Evolutionary conservation across 306 rosid genomes (phyloP), one percentile per base, ranked within the genome.

Genomic region (Senna siamea): DNA sequence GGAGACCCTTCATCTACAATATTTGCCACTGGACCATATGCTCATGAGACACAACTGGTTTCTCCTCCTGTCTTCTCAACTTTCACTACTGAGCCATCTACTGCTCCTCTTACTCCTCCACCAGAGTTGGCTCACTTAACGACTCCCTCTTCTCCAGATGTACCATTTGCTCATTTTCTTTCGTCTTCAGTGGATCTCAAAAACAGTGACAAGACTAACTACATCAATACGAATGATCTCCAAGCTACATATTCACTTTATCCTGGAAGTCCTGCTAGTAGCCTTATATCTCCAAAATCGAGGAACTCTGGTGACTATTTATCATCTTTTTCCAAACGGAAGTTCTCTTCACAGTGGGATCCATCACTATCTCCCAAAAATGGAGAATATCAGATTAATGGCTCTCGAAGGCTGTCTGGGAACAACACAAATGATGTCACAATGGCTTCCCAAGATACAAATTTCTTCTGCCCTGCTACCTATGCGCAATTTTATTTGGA

Each of bases 121-220:
- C 99, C 98, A 0, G 99, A 95, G 80, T 82, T 94, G 82, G 99
- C 99, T 74, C 99, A 95, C 84, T 78, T 95, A 58, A 95, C 99
- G n/a, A 90, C 99, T 58, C 99, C 99, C 41, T 95, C 99, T 74
- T 92, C 98, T 62, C 98, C 99, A 9, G 99, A 95, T 79, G 99
- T 95, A 56, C 99, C 99, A 30, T 95, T 84, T 81, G 99, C 99
- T 72, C 96, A 81, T 76, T 92, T 92, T 90, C 93, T 90, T 46
- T 84, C 98, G 0, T 93, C 98, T 72, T 86, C 98, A 20, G 81
- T 72, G 43, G 88, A 90, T 78, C 89, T 93, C 11, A 93, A 84
- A 87, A 76, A 74, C 70, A 30, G 72, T 32, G 85, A 72, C 41
- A 93, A 86, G 85, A 80, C 86, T 52, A 83, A 86, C 56, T 93